Base-by-base conservation (phyloP, 805 yeast genomes). In the Zygosaccharomyces bisporus region DNA sequence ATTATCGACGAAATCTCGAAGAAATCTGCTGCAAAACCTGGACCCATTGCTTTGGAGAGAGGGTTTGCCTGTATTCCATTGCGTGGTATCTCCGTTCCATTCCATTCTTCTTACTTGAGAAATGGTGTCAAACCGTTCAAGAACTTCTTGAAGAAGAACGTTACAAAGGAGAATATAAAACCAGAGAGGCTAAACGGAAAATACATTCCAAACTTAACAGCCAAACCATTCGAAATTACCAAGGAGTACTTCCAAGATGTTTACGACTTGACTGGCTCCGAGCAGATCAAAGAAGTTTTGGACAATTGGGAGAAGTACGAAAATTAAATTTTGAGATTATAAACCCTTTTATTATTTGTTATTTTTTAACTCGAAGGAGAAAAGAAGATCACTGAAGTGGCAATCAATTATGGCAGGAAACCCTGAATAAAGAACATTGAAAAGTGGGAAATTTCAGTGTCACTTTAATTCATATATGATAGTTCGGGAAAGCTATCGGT, bases 81-180 rank as follows among this genome's bases (percentile, higher is more conserved):
- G 70, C 89, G 85, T 76, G 99, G 99, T 59, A 93, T 93, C 56
- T 88, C 96, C n/a, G 99, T 93, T 66, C 99, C 99, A 52, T 93
- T 93, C 97, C 99, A 93, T 73, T 89, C 97, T 21, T 83, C 96
- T n/a, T 93, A 95, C 74, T 78, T 93, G 74, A 85, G 91, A 78
- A 86, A 93, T 46, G 99, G 99, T 72, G 99, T 93, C 49, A 91
- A 90, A 72, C 99, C 99, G 61, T 93, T 93, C 87, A 90, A 91
- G 77, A 86, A 89, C 73, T 93, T 93, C 83, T 78, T 93, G 74
- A 82, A 83, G 67, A 93, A 89, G 84, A 91, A 93, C 80, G 85
- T 93, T 62, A 84, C 95, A 52, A 87, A 85, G 74, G 86, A 88
- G 59, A 95, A 96, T 39, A 93, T 93, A 54, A 91, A 91, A 74